Percentiles rank a stretch among this genome's conserved stretches.
Evolutionary conservation across 371 early-diverging fungal species (phyloP).

Genomic region (Zopfochytrium polystomum): DNA sequence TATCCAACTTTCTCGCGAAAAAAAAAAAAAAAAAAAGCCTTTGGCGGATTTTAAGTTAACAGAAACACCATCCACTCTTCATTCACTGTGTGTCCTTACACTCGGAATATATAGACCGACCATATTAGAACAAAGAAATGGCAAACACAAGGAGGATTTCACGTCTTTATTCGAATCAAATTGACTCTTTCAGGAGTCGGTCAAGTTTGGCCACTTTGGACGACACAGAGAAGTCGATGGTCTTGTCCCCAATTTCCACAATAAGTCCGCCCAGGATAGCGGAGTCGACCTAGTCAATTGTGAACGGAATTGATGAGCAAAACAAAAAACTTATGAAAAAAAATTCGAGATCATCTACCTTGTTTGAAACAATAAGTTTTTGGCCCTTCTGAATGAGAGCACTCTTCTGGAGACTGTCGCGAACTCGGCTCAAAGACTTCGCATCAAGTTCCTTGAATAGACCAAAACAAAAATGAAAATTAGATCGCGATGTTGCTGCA

Average conservation of each 20-base stretch:
- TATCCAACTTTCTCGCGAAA: no score
- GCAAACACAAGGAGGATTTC: no score
- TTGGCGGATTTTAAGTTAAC: no score
- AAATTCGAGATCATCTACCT: conserved; percentile 49
- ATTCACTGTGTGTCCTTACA: no score
- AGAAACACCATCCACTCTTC: no score
- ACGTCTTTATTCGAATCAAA: conserved; percentile 40
- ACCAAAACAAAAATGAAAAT: not conserved
- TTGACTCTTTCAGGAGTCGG: conserved; percentile 67
- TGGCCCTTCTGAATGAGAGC: conserved; percentile 59
- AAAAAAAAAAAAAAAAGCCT: no score
- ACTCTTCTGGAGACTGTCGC: conserved; percentile 63
- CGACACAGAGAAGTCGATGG: conserved; percentile 95
- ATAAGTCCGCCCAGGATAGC: conserved; percentile 92
- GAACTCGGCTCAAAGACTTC: conserved; percentile 59
- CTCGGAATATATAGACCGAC: no score
- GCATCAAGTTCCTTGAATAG: conserved; percentile 50
- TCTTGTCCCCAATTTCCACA: conserved; percentile 95
- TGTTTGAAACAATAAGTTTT: conserved; percentile 80
- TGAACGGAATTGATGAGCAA: not conserved
- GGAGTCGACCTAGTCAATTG: conserved; percentile 69
- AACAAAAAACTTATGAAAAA: not conserved
- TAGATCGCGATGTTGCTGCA: no score
- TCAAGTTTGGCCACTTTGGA: conserved; percentile 92
- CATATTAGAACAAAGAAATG: no score